A percentile compares a stretch with the other conserved stretches of the same genome.
Evolutionary conservation across 306 rosid genomes (phyloP).

Genomic region (Chamaecrista fasciculata): DNA sequence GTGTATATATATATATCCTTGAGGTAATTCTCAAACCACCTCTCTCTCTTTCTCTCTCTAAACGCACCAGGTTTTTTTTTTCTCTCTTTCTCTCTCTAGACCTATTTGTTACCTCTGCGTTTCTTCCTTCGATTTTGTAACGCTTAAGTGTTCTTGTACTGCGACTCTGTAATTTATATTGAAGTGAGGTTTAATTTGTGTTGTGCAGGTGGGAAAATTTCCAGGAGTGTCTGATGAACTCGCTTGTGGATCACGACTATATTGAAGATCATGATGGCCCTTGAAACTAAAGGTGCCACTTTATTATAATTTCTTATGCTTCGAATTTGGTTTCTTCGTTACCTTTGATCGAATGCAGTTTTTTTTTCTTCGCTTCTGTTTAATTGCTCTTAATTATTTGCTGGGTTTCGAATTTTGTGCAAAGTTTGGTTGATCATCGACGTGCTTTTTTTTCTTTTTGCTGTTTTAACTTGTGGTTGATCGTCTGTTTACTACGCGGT

Average conservation of each 20-base stretch:
- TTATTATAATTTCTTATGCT: not conserved
- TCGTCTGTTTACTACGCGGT: not conserved
- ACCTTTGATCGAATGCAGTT: constrained; percentile 26
- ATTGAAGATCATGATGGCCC: constrained; percentile 61
- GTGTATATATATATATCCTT: not conserved
- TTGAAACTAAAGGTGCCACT: constrained; percentile 57
- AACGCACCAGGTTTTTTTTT: constrained; percentile 29
- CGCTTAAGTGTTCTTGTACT: not conserved
- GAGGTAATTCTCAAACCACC: not conserved
- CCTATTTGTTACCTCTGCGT: not conserved
- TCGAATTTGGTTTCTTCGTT: not conserved
- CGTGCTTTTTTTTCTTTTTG: not conserved
- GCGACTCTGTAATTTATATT: not conserved
- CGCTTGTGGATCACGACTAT: constrained; percentile 57
- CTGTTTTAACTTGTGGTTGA: not conserved
- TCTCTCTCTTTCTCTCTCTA: constrained; percentile 19
- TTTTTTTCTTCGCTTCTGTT: not conserved
- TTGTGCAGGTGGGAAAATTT: constrained; percentile 32
- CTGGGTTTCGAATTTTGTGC: not conserved
- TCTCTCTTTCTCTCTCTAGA: not conserved
- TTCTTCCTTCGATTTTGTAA: constrained; percentile 1
- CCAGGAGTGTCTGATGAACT: constrained; percentile 64
- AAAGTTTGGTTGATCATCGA: not conserved
- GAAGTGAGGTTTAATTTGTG: not conserved
- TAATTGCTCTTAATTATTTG: not conserved